Base-by-base conservation (phyloP, 2,329 filamentous ascomycete species). In the Penicillium griseofulvum region DNA sequence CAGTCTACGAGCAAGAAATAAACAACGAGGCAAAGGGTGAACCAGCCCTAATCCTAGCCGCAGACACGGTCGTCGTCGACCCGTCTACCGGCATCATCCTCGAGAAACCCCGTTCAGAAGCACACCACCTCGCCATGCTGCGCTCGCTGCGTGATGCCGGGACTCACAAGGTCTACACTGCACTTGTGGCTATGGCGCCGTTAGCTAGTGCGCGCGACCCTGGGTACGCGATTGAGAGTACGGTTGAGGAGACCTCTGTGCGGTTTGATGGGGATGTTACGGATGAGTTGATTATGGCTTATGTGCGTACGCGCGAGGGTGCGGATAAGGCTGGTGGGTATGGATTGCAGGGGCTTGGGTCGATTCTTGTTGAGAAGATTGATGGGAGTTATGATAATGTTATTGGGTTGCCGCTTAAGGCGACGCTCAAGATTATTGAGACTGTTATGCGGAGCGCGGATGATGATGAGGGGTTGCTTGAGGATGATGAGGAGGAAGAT, bases 281-380 rank as follows among this genome's bases (percentile, higher is more conserved):
- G 14, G 93, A 99, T 76, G 91, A 96, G 56, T 83, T 96, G 63
- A 87, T 97, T 56, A 79, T 90, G 64, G 83, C 83, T 50, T 82
- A 82, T 71, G 80, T 82, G 48, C 68, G 70, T 56, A 97, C 93
- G 22, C 82, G 93, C 52, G 94, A 99, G 78, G 94, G 94, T 2
- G 91, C 86, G 11, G 94, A 97, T 74, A 99, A 97, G 80, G 94
- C 94, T 0, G 94, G 94, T 2, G 94, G 94, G 0, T 99, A 99
- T 74, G 94, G 91, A 1, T 84, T 99, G 50, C 94, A 99, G 75
- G 94, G 93, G 0, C 79, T 93, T 11, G 94, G 90, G 1, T 88
- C 89, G 9, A 86, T 97, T 71, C 75, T 99, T 54, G 86, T 99
- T 12, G 91, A 97, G 72, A 88, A 83, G 73, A 89, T 99, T 61